A percentile compares a stretch with the other conserved stretches of the same genome.
These are phyloP conservation scores for Epichloe uncinata DNA, from an alignment of 2,329 filamentous ascomycete genomes.

Conservation along the genomic window DNA sequence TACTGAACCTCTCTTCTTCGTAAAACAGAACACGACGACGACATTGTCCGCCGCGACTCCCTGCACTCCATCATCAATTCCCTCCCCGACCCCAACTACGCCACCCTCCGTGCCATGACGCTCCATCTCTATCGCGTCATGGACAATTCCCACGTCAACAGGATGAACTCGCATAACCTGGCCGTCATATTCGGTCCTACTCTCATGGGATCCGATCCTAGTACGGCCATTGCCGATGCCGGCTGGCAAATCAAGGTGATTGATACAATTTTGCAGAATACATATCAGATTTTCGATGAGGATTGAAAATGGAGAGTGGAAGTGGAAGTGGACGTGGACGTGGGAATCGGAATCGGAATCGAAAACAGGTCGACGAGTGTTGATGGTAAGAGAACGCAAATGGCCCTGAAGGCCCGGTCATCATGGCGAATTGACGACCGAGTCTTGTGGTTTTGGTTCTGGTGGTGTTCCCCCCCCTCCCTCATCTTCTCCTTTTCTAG, in stretches of 20 bases:
- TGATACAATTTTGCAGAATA: constrained; percentile 86
- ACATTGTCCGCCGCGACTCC: constrained; percentile 71
- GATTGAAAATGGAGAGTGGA: constrained; percentile 37
- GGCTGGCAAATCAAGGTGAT: constrained; percentile 85
- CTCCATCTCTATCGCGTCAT: constrained; percentile 81
- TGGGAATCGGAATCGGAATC: too few relatives aligned
- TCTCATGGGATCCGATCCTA: constrained; percentile 69
- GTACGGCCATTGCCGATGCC: constrained; percentile 69
- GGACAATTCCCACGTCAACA: constrained; percentile 65
- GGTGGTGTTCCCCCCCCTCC: rapidly evolving
- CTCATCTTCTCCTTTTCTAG: too few relatives aligned
- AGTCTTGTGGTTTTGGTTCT: too few relatives aligned
- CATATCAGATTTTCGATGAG: constrained; percentile 94
- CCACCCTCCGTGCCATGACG: constrained; percentile 73
- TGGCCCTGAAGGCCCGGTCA: too few relatives aligned
- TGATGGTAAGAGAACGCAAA: too few relatives aligned
- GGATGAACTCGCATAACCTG: constrained; percentile 87
- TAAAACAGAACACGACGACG: constrained; percentile 61
- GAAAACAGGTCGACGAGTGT: too few relatives aligned
- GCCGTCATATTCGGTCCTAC: constrained; percentile 94
- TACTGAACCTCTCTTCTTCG: not conserved
- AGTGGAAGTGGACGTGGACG: too few relatives aligned
- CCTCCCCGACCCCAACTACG: constrained; percentile 92
- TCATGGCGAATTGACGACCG: too few relatives aligned
- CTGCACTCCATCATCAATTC: constrained; percentile 91